Percentiles rank a stretch among this genome's conserved stretches.
Conservation (phyloP, 495 filamentous ascomycete species). For the Gamarada debralockiae region DNA sequence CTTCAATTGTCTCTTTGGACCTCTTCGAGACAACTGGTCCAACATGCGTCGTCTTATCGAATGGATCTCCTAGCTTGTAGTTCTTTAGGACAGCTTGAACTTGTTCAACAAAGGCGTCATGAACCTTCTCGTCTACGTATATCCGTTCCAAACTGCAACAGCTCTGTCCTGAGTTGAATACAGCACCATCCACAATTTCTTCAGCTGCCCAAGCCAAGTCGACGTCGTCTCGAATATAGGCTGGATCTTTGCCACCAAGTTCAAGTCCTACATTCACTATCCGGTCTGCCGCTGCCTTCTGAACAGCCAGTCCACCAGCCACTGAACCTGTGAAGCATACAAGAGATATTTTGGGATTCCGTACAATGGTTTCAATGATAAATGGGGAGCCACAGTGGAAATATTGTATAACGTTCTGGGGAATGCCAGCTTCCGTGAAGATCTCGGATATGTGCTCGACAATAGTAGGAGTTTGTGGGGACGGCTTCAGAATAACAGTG, state of each 20-base stretch:
- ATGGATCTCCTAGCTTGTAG: conserved; percentile 86
- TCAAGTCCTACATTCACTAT: conserved; percentile 83
- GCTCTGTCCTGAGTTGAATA: conserved; percentile 97
- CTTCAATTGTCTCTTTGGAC: conserved; percentile 69
- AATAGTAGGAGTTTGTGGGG: conserved; percentile 88
- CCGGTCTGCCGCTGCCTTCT: conserved; percentile 73
- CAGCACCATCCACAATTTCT: conserved; percentile 87
- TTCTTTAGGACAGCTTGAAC: conserved; percentile 76
- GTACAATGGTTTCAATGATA: conserved; percentile 67
- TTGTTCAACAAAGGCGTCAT: conserved; percentile 75
- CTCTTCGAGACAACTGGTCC: conserved; percentile 83
- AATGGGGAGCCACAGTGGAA: conserved; percentile 77
- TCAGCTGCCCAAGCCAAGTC: conserved; percentile 86
- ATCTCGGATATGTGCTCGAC: conserved; percentile 74
- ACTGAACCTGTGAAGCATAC: conserved; percentile 96
- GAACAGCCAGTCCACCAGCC: conserved; percentile 78
- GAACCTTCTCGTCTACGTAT: conserved; percentile 81
- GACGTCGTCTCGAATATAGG: conserved; percentile 82
- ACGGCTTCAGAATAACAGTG: conserved; percentile 87
- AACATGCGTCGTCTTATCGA: conserved; percentile 71
- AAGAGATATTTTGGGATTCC: conserved; percentile 66
- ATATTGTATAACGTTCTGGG: conserved; percentile 77
- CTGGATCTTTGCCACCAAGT: conserved; percentile 90
- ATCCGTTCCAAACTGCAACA: conserved; percentile 92
- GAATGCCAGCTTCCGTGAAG: conserved; percentile 74